These are phyloP conservation scores for Mortierella sp. DNA, from an alignment of 371 early-diverging fungal species.

Conservation along the genomic window DNA sequence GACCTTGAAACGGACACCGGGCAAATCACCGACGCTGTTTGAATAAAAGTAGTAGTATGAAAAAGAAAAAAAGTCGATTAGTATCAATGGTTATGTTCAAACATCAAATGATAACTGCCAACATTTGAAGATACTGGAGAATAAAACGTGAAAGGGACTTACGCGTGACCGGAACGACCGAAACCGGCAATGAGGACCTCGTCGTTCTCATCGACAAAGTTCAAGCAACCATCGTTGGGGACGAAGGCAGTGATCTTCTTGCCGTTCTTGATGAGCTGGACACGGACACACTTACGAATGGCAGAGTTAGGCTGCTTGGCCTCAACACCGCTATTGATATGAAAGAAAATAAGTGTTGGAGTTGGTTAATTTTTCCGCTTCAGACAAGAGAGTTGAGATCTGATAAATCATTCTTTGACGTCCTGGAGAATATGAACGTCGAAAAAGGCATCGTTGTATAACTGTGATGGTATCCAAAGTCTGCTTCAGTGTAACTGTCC, in stretches of 20 bases:
- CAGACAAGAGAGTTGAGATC: background rate
- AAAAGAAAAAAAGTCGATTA: background rate
- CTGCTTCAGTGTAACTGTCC: no score
- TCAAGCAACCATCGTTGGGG: constrained; percentile 99
- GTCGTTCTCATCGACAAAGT: constrained; percentile 97
- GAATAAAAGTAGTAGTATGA: no score
- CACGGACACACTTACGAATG: constrained; percentile 99
- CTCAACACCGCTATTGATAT: constrained; percentile 94
- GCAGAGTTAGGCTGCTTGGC: constrained; percentile 99
- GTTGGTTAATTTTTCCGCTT: background rate
- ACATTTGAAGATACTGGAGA: no score
- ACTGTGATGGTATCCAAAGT: no score
- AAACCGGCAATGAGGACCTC: constrained; percentile 92
- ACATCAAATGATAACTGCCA: background rate
- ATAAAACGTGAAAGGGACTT: constrained; percentile 63
- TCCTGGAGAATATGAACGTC: no score
- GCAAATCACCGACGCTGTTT: constrained; percentile 98
- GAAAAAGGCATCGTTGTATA: no score
- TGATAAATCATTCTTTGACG: no score
- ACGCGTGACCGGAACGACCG: constrained; percentile 82
- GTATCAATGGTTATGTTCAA: background rate
- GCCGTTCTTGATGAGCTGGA: constrained; percentile 99
- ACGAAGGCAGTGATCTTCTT: constrained; percentile 99
- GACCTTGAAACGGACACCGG: constrained; percentile 99
- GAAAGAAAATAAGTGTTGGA: background rate